Base-by-base conservation (phyloP, 2,329 filamentous ascomycete species). In the Dactylellina parvicollis region DNA sequence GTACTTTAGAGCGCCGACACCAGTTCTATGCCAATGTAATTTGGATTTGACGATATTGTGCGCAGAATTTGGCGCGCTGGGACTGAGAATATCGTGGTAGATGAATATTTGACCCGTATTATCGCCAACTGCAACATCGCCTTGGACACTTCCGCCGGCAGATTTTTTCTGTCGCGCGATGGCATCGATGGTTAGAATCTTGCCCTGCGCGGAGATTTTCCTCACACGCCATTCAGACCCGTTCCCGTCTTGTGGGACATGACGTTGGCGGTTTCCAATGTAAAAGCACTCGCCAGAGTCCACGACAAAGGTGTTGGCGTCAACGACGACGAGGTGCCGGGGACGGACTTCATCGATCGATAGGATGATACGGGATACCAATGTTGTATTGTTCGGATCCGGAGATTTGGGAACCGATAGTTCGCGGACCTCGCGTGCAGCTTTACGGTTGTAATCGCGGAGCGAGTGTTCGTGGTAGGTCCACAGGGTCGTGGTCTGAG, bases 1-100 rank as follows among this genome's bases (percentile, higher is more conserved):
- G 91, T 93, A 98, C 80, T 95, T 96, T 67, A 96, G 85, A 8
- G 91, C 86, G 77, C 90, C 89, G 7, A 97, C 92, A 52, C 89
- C 87, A 77, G 89, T 88, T 77, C 92, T 87, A 81, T 99, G 95
- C 95, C 95, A 99, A 80, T 98, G 95, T 59, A 93, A 84, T 75
- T 89, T 90, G 65, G 89, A 88, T 18, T 86, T 72, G 4, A 65
- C 84, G 40, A 86, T 81, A 76, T 83, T 82, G 78, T 82, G 80
- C 56, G 80, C 47, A 79, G 80, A 56, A 84, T 84, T 36, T 91
- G 82, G 74, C 86, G 86, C 65, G 80, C 20, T 59, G 10, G 55
- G 50, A n/a, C 54, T 80, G 12, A 94, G 79, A 14, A 92, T 82
- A 80, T 96, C 90, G 74, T 89, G 87, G 80, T 96, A 96, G n/a